Conservation (phyloP, 83 land plant genomes). For the Diphasiastrum complanatum region DNA sequence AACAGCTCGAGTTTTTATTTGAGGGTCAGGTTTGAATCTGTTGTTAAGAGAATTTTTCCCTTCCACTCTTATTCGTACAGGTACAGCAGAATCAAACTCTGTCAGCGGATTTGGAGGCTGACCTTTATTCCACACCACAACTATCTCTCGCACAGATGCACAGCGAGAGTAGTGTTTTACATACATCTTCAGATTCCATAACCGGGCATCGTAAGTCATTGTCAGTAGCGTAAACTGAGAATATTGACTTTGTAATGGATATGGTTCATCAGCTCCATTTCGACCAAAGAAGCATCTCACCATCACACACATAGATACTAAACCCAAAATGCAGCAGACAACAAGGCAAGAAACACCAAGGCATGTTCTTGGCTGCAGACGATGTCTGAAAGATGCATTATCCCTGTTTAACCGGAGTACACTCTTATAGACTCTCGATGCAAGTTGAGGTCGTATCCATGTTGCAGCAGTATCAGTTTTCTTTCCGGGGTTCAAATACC, state of each 20-base stretch:
- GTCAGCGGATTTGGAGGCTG: slow-evolving; percentile 43
- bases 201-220: slow-evolving; percentile 13
- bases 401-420: slow-evolving; percentile 6
- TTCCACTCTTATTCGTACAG: slow-evolving; percentile 74
- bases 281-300: too few relatives aligned
- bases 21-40: slow-evolving; percentile 63
- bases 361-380: background rate
- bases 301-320: background rate
- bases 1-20: slow-evolving; percentile 70
- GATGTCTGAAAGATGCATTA: too few relatives aligned
- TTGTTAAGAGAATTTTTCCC: slow-evolving; percentile 77
- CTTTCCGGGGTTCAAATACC: slow-evolving; percentile 7
- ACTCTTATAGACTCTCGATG: background rate
- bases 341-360: background rate
- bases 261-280: slow-evolving; percentile 11
- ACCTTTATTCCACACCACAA: slow-evolving; percentile 93
- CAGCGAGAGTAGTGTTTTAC: background rate
- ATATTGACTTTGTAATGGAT: slow-evolving; percentile 3
- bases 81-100: slow-evolving; percentile 82
- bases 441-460: too few relatives aligned
- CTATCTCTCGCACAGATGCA: slow-evolving; percentile 55
- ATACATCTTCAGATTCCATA: slow-evolving; percentile 1
- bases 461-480: background rate
- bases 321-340: background rate
- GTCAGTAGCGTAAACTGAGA: slow-evolving; percentile 14